These are phyloP conservation scores for Pythium rhizo-oryzae DNA, from an alignment of 352 stramenopile genomes.

Conservation along the genomic window DNA sequence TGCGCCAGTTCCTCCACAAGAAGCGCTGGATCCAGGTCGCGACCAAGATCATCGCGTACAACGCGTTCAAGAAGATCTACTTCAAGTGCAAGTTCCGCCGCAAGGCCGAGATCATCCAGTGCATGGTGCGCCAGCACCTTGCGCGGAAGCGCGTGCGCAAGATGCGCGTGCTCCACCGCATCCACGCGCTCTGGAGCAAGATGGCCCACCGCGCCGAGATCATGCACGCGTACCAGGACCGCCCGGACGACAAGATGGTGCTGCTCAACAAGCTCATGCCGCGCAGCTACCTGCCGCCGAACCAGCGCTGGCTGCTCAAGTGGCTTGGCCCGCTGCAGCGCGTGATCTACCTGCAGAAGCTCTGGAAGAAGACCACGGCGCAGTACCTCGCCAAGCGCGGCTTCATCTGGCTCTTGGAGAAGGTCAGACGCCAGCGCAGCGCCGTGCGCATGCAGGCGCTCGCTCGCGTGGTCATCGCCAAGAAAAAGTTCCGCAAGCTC, in stretches of 20 bases:
- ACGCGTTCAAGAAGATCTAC: conserved; percentile 73
- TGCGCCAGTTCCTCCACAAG: conserved; percentile 71
- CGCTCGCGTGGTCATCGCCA: conserved; percentile 65
- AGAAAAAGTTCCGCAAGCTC: conserved; percentile 59
- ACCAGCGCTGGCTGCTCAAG: conserved; percentile 83
- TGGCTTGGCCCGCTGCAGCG: conserved; percentile 81
- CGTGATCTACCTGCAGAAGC: conserved; percentile 86
- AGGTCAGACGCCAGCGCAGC: conserved; percentile 63
- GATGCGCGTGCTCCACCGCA: conserved; percentile 58
- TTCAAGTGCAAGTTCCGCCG: conserved; percentile 68
- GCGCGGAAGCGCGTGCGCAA: conserved; percentile 72
- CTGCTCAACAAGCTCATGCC: conserved; percentile 76
- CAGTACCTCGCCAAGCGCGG: conserved; percentile 78
- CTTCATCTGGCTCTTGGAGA: conserved; percentile 80
- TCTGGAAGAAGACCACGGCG: conserved; percentile 79
- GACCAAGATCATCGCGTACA: conserved; percentile 74
- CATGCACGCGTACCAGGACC: conserved; percentile 77
- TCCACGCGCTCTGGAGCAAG: conserved; percentile 65
- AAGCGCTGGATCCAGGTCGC: conserved; percentile 78
- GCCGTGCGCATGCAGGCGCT: conserved; percentile 68
- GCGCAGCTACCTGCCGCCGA: conserved; percentile 58
- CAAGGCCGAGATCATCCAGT: conserved; percentile 79
- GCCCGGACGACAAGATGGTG: conserved; percentile 85
- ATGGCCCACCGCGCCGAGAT: conserved; percentile 70
- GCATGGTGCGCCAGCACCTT: conserved; percentile 72